A percentile compares a stretch with the other conserved stretches of the same genome.
phyloP scores from a whole-genome alignment of 164 flowering plant species.

The Magnolia sinica region DNA sequence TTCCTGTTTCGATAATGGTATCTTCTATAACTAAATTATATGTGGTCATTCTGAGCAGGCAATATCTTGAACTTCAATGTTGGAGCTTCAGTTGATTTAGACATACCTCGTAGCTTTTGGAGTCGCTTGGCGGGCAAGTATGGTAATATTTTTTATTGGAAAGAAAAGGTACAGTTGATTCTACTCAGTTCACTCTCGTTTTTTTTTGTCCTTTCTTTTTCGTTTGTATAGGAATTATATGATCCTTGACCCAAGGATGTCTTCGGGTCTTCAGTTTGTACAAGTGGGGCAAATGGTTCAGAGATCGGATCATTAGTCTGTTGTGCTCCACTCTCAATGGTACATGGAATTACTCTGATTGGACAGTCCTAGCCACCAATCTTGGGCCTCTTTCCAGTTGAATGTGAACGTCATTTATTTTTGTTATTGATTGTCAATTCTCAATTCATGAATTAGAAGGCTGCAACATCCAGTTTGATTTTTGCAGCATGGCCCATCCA shows the following conservation, averaged over 20 bases:
- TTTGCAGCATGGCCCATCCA: too few relatives aligned
- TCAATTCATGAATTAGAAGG: neutral
- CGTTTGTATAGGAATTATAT: neutral
- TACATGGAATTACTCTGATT: too few relatives aligned
- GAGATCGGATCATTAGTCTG: too few relatives aligned
- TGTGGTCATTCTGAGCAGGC: conserved; percentile 36
- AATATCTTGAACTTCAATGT: conserved; percentile 91
- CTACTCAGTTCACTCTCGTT: neutral
- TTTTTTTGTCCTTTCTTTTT: too few relatives aligned
- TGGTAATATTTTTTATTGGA: conserved; percentile 97
- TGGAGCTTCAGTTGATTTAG: conserved; percentile 78
- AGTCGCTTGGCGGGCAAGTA: conserved; percentile 90
- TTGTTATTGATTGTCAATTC: neutral
- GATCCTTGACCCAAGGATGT: neutral
- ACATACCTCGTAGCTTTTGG: conserved; percentile 96
- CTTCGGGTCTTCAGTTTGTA: neutral
- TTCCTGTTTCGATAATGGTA: neutral
- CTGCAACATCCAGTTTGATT: too few relatives aligned
- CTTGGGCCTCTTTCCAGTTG: neutral
- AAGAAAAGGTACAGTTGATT: conserved; percentile 61
- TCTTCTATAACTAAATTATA: too few relatives aligned
- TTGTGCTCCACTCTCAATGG: too few relatives aligned
- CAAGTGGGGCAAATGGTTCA: neutral
- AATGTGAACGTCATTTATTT: neutral
- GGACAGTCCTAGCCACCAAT: too few relatives aligned